Conservation (phyloP, 306 rosid species). For the Aeschynomene evenia region DNA sequence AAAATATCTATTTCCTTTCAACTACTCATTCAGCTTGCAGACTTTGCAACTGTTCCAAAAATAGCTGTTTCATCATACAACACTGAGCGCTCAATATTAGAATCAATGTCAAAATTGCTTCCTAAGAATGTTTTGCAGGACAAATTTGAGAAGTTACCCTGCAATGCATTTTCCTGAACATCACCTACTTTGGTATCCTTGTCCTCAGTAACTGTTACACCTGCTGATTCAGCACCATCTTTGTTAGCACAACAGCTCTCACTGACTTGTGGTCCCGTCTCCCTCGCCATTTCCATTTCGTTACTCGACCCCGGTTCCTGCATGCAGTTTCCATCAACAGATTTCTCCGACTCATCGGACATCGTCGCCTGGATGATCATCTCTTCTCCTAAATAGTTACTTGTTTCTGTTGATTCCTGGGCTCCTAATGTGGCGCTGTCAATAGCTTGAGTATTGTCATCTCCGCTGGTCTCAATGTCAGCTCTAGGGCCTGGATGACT, state of each 20-base stretch:
- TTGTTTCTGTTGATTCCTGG: conserved; percentile 29
- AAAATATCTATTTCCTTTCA: conserved; percentile 33
- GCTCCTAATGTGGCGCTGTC: conserved; percentile 25
- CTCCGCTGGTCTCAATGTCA: conserved; percentile 21
- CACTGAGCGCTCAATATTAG: conserved; percentile 46
- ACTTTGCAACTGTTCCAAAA: conserved; percentile 44
- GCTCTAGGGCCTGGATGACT: conserved; percentile 23
- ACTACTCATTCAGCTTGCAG: conserved; percentile 42
- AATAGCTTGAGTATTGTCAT: conserved; percentile 11
- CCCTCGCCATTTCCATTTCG: conserved; percentile 22
- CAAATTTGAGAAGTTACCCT: conserved; percentile 59
- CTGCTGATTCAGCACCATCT: conserved; percentile 41
- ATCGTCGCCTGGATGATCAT: not conserved
- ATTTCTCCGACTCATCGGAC: conserved; percentile 13
- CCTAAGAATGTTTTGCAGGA: conserved; percentile 49
- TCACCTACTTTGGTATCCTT: conserved; percentile 36
- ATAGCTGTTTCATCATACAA: conserved; percentile 60
- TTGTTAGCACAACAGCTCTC: conserved; percentile 32
- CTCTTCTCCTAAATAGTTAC: conserved; percentile 25
- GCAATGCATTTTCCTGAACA: conserved; percentile 48
- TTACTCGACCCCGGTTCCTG: conserved; percentile 28
- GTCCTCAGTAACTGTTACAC: conserved; percentile 27
- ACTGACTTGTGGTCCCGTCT: conserved; percentile 27
- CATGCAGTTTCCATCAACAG: conserved; percentile 20
- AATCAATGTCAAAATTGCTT: conserved; percentile 46